A percentile compares a stretch with the other conserved stretches of the same genome.
Conservation (phyloP, 2,329 filamentous ascomycete genomes). For the Diaporthe sp. region DNA sequence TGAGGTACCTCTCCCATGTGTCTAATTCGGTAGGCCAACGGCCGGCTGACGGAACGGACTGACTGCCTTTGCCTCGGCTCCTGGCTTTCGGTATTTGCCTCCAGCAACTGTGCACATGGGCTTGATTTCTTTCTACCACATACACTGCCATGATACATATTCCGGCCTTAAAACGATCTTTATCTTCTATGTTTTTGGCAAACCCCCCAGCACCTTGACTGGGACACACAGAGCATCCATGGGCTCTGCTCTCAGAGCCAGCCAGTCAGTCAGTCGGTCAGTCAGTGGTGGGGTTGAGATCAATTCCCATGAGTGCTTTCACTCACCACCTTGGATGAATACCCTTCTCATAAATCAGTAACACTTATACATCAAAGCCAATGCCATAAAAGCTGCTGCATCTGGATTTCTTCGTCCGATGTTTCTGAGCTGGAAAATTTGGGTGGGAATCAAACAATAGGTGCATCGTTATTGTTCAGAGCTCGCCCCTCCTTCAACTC, state of each 20-base stretch:
- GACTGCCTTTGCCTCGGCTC: slow-evolving; percentile 25
- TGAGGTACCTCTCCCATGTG: neutral
- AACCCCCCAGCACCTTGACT: neutral
- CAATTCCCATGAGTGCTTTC: neutral
- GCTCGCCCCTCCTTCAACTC: neutral
- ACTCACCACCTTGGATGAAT: neutral
- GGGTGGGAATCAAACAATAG: neutral
- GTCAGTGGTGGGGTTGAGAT: neutral
- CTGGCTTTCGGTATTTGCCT: slow-evolving; percentile 32
- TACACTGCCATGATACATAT: neutral
- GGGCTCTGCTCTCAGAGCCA: slow-evolving; percentile 10
- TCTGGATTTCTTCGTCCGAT: neutral
- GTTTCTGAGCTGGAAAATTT: neutral
- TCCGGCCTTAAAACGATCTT: neutral
- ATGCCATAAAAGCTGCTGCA: neutral
- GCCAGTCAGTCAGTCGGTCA: neutral
- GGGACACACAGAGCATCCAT: neutral
- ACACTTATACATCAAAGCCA: neutral
- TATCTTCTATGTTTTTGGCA: neutral
- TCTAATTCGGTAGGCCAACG: neutral
- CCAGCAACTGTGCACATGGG: neutral
- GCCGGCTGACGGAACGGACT: slow-evolving; percentile 23
- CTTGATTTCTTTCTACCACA: neutral
- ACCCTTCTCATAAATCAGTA: neutral
- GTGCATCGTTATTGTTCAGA: neutral